These are phyloP conservation scores for Lachancea waltii DNA, from an alignment of 805 yeast genomes.

Conservation along the genomic window DNA sequence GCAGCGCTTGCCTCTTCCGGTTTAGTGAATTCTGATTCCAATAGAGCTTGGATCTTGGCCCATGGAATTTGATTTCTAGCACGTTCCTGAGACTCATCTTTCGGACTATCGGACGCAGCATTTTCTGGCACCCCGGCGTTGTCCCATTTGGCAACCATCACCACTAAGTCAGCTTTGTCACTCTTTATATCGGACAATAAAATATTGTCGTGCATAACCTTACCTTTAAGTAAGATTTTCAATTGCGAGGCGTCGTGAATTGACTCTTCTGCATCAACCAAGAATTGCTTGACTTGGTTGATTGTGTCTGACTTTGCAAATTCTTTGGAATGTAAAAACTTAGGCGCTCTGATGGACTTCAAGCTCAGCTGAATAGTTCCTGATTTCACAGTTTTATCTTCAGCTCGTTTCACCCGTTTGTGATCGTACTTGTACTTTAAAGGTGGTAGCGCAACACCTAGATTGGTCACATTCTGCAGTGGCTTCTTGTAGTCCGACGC, in stretches of 20 bases:
- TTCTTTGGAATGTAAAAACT: slow-evolving; percentile 39
- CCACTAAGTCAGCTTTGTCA: slow-evolving; percentile 36
- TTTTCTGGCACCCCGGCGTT: too few relatives aligned
- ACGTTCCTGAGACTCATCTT: too few relatives aligned
- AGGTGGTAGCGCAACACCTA: slow-evolving; percentile 45
- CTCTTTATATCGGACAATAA: slow-evolving; percentile 30
- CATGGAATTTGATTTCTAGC: slow-evolving; percentile 41
- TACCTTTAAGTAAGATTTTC: slow-evolving; percentile 53
- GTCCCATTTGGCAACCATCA: slow-evolving; percentile 35
- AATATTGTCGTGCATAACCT: slow-evolving; percentile 50
- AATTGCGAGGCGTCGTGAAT: slow-evolving; percentile 37
- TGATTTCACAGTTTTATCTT: slow-evolving; percentile 23
- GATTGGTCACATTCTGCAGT: slow-evolving; percentile 30
- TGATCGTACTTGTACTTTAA: slow-evolving; percentile 37
- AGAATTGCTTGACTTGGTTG: slow-evolving; percentile 29
- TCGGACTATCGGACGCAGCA: too few relatives aligned
- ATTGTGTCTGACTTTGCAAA: slow-evolving; percentile 29
- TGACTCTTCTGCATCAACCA: slow-evolving; percentile 23
- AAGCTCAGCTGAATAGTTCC: slow-evolving; percentile 25
- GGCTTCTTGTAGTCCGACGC: slow-evolving; percentile 28
- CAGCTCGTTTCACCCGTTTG: slow-evolving; percentile 12
- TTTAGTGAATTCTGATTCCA: slow-evolving; percentile 32
- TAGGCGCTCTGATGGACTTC: slow-evolving; percentile 70
- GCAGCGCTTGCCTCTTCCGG: slow-evolving; percentile 25
- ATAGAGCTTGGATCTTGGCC: slow-evolving; percentile 36